Base-by-base conservation (phyloP, 441 rosid species). In the Pelargonium citronellum region DNA sequence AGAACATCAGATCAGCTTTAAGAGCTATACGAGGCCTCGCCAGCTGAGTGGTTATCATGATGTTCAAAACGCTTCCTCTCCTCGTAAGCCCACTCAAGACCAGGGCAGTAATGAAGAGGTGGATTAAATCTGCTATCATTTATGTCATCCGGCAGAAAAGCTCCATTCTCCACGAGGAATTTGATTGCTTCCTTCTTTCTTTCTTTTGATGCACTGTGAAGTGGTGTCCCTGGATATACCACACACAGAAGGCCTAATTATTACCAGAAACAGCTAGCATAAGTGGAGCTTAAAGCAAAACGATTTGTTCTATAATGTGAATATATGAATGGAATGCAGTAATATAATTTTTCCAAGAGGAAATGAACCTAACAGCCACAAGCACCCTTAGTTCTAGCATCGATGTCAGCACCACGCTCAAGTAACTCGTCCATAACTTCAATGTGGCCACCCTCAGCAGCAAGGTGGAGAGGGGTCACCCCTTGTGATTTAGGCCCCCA, bases 11-110 rank as follows among this genome's bases (percentile, higher is more conserved):
- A 72, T 75, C 67, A 85, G 77, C 82, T 79, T 70, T 82, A 96
- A 10, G 91, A 88, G 78, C 89, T 86, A 80, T 72, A 77, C 16
- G 83, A 85, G 44, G 80, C 30, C 69, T 90, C 89, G 11, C 85
- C 85, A n/a, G 86, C 64, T 16, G 74, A 79, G 70, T 19, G 22
- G 19, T 58, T 58, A 58, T 64, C 71, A 20, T 79, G 85, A 37
- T 73, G 61, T 61, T 73, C 84, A 8, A 82, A 82, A 30, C 83
- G 89, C 81, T 84, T 80, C 96, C 84, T 76, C 82, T 88, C 96
- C 74, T 89, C 96, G 0, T 92, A 92, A 17, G 96, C 98, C 95
- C 96, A 92, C 77, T 92, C 98, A 68, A 92, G 91, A 37, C 98
- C 91, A 17, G 83, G 83, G 74, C 96, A 92, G 82, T 92, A 90